A percentile compares a stretch with the other conserved stretches of the same genome.
These are phyloP conservation scores for Pyricularia pennisetigena DNA, from an alignment of 2,329 filamentous ascomycete genomes.

Conservation along the genomic window DNA sequence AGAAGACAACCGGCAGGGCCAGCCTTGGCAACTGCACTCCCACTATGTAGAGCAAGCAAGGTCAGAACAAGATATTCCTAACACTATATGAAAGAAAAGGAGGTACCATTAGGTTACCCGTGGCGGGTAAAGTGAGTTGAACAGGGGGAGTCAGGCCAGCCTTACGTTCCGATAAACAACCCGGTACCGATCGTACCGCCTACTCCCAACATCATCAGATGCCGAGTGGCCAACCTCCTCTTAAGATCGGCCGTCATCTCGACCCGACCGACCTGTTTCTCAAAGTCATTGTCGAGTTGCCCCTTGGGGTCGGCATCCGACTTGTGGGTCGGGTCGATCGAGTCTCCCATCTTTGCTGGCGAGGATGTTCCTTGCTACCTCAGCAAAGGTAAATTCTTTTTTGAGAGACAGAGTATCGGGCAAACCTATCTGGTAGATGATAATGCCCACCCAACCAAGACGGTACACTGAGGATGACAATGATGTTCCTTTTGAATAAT, in stretches of 20 bases:
- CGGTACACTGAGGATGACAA: not conserved
- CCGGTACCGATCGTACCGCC: conserved; percentile 51
- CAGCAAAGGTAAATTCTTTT: not conserved
- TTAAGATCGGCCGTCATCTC: conserved; percentile 22
- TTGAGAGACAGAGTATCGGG: not conserved
- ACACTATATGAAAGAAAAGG: not conserved
- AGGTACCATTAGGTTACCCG: not conserved
- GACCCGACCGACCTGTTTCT: conserved; percentile 4
- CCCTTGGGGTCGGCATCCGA: not conserved
- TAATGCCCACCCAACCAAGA: not conserved
- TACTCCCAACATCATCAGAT: conserved; percentile 59
- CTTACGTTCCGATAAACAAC: conserved; percentile 41
- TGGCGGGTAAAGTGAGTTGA: not conserved
- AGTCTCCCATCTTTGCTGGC: not conserved
- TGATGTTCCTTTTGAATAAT: not conserved
- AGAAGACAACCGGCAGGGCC: conserved; percentile 59
- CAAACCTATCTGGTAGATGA: not conserved
- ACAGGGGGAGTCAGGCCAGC: not conserved
- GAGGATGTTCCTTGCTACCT: not conserved
- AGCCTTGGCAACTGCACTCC: conserved; percentile 47
- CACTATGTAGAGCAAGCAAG: not conserved
- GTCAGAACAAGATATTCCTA: not conserved
- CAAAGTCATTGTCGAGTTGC: not conserved
- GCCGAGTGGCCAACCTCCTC: conserved; percentile 47
- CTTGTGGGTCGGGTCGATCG: not conserved